Conservation (phyloP, 1,139 yeast genomes). For the Yamadazyma mexicana region DNA sequence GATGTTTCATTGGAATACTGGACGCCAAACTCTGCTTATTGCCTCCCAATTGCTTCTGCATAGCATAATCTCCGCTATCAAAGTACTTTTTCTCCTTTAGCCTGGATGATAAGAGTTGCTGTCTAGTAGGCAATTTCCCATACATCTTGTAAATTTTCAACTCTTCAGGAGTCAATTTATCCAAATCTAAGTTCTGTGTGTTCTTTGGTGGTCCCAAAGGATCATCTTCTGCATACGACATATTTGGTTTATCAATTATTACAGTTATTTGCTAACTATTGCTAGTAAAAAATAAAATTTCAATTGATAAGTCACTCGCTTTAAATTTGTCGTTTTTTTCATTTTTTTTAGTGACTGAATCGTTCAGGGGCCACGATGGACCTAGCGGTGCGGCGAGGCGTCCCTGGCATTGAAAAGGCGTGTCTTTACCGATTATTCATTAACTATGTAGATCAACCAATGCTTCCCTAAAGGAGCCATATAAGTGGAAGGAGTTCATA, state of each 20-base stretch:
- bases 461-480: too few relatives aligned
- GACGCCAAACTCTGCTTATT: constrained; percentile 21
- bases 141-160: constrained; percentile 71
- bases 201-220: constrained; percentile 50
- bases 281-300: too few relatives aligned
- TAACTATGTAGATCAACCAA: not conserved
- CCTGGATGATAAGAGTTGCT: constrained; percentile 77
- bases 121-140: constrained; percentile 86
- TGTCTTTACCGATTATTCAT: not conserved
- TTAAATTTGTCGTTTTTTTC: too few relatives aligned
- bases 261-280: too few relatives aligned
- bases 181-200: constrained; percentile 51
- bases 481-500: constrained; percentile 3
- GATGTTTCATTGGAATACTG: constrained; percentile 43
- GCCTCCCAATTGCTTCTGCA: constrained; percentile 59
- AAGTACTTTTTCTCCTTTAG: constrained; percentile 89
- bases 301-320: not conserved
- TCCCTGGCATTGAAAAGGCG: not conserved
- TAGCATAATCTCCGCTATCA: constrained; percentile 96
- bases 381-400: not conserved
- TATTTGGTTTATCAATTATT: too few relatives aligned
- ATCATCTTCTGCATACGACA: constrained; percentile 37
- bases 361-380: not conserved
- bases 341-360: constrained; percentile 1
- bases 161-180: constrained; percentile 67